Conservation (phyloP, 1,284 basidiomycete species). For the Somion occarium region DNA sequence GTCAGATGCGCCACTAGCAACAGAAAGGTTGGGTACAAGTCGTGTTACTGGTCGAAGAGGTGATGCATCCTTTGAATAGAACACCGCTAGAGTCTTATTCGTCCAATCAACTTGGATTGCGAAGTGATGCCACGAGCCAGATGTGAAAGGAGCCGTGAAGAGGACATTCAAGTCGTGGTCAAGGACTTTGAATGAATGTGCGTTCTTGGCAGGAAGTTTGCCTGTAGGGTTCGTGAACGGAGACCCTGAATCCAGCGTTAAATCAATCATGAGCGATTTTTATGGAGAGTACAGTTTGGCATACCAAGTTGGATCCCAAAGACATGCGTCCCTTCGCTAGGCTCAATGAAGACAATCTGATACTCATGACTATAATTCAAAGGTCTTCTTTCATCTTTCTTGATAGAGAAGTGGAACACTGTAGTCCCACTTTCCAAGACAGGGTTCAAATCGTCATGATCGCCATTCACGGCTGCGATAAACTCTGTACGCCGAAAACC, state of each 20-base stretch:
- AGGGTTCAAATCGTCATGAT: slow-evolving; percentile 34
- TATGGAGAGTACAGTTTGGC: slow-evolving; percentile 7
- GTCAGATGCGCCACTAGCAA: slow-evolving; percentile 36
- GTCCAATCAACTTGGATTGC: slow-evolving; percentile 54
- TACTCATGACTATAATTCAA: slow-evolving; percentile 56
- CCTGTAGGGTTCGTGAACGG: slow-evolving; percentile 50
- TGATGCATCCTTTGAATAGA: slow-evolving; percentile 40
- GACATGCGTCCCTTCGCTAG: slow-evolving; percentile 50
- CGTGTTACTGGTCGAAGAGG: slow-evolving; percentile 37
- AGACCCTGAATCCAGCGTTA: slow-evolving; percentile 33
- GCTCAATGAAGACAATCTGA: slow-evolving; percentile 59
- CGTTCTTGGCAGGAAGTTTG: slow-evolving; percentile 32
- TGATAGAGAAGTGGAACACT: slow-evolving; percentile 53
- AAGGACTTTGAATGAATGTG: slow-evolving; percentile 45
- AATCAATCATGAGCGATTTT: background rate
- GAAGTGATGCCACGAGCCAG: slow-evolving; percentile 53
- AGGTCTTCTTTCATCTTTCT: slow-evolving; percentile 36
- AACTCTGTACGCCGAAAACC: slow-evolving; percentile 59
- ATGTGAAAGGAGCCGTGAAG: slow-evolving; percentile 43
- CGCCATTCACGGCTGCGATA: slow-evolving; percentile 39
- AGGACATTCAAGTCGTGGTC: slow-evolving; percentile 49
- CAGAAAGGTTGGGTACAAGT: slow-evolving; percentile 37
- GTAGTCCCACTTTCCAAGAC: slow-evolving; percentile 41
- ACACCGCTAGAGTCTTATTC: slow-evolving; percentile 41
- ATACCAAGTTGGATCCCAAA: slow-evolving; percentile 53